Base-by-base conservation (phyloP, 331 rosid species). In the Rhamnella rubrinervis region DNA sequence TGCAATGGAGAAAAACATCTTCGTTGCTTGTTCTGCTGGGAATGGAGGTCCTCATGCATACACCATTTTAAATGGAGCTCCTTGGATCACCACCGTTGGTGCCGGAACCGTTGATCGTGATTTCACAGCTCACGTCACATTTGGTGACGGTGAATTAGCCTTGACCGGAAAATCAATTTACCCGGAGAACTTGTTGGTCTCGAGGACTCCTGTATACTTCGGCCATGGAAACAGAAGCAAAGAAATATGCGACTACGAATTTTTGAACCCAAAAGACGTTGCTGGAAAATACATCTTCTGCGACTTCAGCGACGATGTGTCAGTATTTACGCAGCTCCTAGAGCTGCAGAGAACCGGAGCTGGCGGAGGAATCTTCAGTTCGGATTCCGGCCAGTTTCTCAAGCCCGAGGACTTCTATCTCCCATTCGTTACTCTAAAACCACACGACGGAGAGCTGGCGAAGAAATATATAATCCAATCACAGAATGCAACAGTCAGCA, bases 21-120 rank as follows among this genome's bases (percentile, higher is more conserved):
- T 57, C 19, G 72, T 73, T 1, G 44, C 56, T n/a, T 73, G 71
- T 12, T 25, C 72, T 8, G 72, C 72, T 17, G 72, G 72, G 11
- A 73, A 73, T 56, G 47, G 39, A 6, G 70, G 70, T 4, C 16
- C 46, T 31, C 20, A 3, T 6, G 47, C 47, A 1, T 4, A 56
- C 21, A 65, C 66, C 4, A 65, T 23, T 18, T 2, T 44, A 7
- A 58, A 73, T 31, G 78, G 78, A 65, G 72, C 67, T 8, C 71
- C 78, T 9, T 72, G 77, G 77, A 64, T 72, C 77, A 72, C 71
- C n/a, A 72, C 59, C 28, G 71, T 64, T 28, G 77, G 5, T 23
- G 76, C 69, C 25, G 44, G 62, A 18, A 71, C 69, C 17, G 62
- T 11, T 14, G 77, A 63, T 64, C 59, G 52, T 17, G 55, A 13